Percentiles rank a stretch among this genome's conserved stretches.
Conservation (phyloP, 768 basidiomycete species). For the Stropharia rugosoannulata region DNA sequence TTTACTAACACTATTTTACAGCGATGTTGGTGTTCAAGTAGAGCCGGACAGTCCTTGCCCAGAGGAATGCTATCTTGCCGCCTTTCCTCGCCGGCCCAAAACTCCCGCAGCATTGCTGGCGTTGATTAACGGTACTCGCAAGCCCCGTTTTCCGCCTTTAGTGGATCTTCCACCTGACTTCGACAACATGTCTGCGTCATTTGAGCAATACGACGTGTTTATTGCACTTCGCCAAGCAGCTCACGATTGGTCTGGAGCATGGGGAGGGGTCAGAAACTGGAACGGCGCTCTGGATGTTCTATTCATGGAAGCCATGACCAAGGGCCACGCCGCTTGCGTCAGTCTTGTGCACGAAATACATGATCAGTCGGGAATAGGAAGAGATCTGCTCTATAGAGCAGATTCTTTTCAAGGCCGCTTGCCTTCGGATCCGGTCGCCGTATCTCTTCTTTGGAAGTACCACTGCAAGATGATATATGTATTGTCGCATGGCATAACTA, state of each 20-base stretch:
- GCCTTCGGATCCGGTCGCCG: not conserved
- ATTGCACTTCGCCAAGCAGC: not conserved
- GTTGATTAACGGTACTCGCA: not conserved
- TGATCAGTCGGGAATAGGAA: not conserved
- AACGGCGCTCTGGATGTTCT: not conserved
- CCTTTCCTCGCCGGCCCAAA: no score
- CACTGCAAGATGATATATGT: not conserved
- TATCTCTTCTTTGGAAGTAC: not conserved
- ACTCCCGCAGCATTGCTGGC: not conserved
- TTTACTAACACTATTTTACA: no score
- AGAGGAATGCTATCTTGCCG: not conserved
- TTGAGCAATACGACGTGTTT: not conserved
- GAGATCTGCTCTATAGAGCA: not conserved
- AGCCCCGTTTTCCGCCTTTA: not conserved
- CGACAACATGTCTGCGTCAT: not conserved
- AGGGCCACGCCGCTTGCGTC: not conserved
- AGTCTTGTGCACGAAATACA: not conserved
- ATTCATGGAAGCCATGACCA: not conserved
- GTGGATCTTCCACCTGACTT: not conserved
- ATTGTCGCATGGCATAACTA: not conserved
- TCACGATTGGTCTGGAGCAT: not conserved
- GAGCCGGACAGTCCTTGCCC: not conserved
- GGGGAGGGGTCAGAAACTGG: not conserved
- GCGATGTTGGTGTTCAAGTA: not conserved
- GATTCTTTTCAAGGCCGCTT: not conserved